phyloP scores from a whole-genome alignment of 75 land plant species.

The Ceratopteris richardii region DNA sequence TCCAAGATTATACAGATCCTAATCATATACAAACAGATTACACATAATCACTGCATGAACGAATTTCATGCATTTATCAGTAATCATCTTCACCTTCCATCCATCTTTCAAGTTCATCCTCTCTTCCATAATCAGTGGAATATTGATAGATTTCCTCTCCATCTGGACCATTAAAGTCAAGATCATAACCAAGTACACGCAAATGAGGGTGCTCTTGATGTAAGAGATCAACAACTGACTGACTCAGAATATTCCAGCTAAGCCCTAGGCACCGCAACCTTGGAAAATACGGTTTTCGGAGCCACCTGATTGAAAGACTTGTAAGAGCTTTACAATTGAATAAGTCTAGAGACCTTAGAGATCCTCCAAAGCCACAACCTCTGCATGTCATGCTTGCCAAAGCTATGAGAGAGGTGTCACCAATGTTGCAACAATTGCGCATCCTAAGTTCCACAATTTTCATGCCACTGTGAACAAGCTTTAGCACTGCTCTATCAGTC shows the following conservation, averaged over 20 bases:
- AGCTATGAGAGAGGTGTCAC: constrained; percentile 73
- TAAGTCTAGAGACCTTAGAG: constrained; percentile 62
- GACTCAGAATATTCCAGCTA: constrained; percentile 40
- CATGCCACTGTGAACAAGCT: constrained; percentile 47
- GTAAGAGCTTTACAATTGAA: constrained; percentile 71
- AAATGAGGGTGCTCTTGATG: constrained; percentile 50
- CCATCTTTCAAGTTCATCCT: constrained; percentile 91
- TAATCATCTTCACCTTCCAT: constrained; percentile 45
- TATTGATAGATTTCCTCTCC: constrained; percentile 34
- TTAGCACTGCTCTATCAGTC: constrained; percentile 56
- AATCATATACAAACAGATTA: too few species aligned
- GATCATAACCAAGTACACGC: constrained; percentile 53
- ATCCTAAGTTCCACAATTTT: constrained; percentile 61
- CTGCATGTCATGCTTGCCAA: constrained; percentile 74
- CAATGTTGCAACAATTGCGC: constrained; percentile 67
- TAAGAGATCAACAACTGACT: constrained; percentile 40
- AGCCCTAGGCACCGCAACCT: constrained; percentile 90
- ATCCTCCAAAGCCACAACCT: constrained; percentile 54
- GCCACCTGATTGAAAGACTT: constrained; percentile 52
- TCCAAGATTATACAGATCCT: too few species aligned
- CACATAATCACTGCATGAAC: too few species aligned
- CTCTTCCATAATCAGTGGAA: constrained; percentile 38
- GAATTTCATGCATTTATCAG: too few species aligned
- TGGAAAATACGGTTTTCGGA: constrained; percentile 92
- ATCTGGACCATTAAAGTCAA: constrained; percentile 56